These are phyloP conservation scores for Acanthamoeba royreba DNA, from an alignment of 208 protist species.

Conservation along the genomic window DNA sequence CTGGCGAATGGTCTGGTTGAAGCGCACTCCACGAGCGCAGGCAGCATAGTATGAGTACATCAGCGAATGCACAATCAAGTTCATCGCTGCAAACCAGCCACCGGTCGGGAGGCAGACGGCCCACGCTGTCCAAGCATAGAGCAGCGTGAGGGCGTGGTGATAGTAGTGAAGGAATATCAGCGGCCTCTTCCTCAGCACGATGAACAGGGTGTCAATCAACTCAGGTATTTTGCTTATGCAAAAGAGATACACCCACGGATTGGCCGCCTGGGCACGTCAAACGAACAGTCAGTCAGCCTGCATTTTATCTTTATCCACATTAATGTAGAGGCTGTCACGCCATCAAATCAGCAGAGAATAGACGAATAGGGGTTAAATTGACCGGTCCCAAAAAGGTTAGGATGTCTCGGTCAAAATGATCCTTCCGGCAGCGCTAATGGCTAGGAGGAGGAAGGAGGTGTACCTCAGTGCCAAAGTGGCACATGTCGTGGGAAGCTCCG, in stretches of 20 bases:
- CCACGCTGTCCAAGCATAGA: slow-evolving; percentile 89
- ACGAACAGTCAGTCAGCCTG: too few relatives aligned
- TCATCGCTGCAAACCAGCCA: slow-evolving; percentile 88
- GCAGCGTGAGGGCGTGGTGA: slow-evolving; percentile 90
- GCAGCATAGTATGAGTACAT: slow-evolving; percentile 94
- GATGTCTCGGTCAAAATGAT: too few relatives aligned
- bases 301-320: too few relatives aligned
- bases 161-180: slow-evolving; percentile 85
- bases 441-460: not conserved
- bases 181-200: slow-evolving; percentile 79
- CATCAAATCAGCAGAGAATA: too few relatives aligned
- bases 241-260: slow-evolving; percentile 44
- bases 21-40: slow-evolving; percentile 69
- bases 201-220: slow-evolving; percentile 82
- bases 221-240: slow-evolving; percentile 60
- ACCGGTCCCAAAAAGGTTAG: too few relatives aligned
- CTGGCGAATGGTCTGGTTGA: not conserved
- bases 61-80: slow-evolving; percentile 91
- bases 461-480: not conserved
- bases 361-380: too few relatives aligned
- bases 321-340: too few relatives aligned
- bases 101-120: not conserved
- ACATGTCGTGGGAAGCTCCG: not conserved
- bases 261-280: not conserved
- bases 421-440: too few relatives aligned